Evolutionary conservation across 2,329 filamentous ascomycete species (phyloP).

Genomic region (Blastomyces silverae): DNA sequence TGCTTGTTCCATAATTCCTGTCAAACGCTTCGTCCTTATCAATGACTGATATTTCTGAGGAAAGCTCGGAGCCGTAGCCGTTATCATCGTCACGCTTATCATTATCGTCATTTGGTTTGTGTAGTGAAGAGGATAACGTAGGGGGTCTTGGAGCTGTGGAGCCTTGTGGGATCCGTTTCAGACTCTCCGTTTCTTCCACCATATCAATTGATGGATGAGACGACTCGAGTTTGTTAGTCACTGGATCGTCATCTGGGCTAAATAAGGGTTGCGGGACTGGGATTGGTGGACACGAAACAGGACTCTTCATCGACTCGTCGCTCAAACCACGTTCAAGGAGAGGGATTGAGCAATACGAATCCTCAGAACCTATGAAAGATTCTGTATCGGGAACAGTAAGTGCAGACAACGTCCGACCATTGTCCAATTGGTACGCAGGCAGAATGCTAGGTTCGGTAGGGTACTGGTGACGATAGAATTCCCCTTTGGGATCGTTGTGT

Average conservation of each 20-base stretch:
- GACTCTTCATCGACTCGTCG: constrained; percentile 47
- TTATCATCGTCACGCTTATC: constrained; percentile 43
- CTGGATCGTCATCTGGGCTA: constrained; percentile 27
- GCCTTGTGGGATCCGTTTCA: constrained; percentile 43
- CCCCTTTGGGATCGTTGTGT: constrained; percentile 19
- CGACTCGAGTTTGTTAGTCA: constrained; percentile 32
- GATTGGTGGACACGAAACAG: constrained; percentile 24
- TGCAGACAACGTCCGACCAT: constrained; percentile 21
- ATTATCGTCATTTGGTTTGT: constrained; percentile 20
- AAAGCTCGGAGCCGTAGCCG: constrained; percentile 50
- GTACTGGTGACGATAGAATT: constrained; percentile 4
- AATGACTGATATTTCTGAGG: constrained; percentile 46
- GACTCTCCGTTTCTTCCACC: constrained; percentile 47
- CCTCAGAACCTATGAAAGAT: constrained; percentile 55
- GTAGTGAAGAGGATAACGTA: constrained; percentile 12
- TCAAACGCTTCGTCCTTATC: constrained; percentile 35
- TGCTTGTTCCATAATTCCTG: constrained; percentile 28
- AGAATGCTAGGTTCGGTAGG: background rate
- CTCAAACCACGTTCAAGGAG: constrained; percentile 60
- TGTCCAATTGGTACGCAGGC: background rate
- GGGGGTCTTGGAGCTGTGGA: constrained; percentile 35
- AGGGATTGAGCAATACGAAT: constrained; percentile 70
- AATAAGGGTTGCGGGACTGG: constrained; percentile 27
- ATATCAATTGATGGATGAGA: constrained; percentile 47
- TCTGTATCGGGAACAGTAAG: constrained; percentile 36